Base-by-base conservation (phyloP, 2,329 filamentous ascomycete genomes). In the Trichoderma endophyticum region DNA sequence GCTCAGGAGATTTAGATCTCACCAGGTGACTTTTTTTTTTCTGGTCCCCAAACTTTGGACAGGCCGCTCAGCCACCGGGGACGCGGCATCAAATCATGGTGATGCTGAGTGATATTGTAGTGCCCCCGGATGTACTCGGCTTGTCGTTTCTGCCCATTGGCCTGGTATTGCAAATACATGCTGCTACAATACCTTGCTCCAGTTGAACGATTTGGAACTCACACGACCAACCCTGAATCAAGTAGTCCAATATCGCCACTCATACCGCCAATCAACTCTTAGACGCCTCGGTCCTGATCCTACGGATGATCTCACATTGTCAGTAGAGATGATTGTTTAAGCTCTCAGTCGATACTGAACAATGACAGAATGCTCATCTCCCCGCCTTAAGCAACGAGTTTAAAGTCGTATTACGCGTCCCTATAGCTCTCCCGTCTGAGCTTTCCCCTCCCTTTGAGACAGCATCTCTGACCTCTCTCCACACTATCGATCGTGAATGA, bases 1-100 rank as follows among this genome's bases (percentile, higher is more conserved):
- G 21, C 54, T 61, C 56, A 48, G 66, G 28, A 60, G 57, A 61
- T 61, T 60, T 21, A 69, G 66, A 69, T 69, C 66, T 61, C 14
- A 61, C 66, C 66, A 61, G 28, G 56, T 69, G 66, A 69, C 66
- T 32, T 21, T 64, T 43, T 26, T 15, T 11, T n/a, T 18, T 11
- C 26, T 54, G 15, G 36, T 39, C 36, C 36, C 34, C 24, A 69
- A 51, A 26, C 26, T 43, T 51, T 51, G 12, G 30, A n/a, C 24
- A 14, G 39, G 28, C 51, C 36, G 24, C 64, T 67, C 64, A 67
- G 64, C 64, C 64, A 67, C 64, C 28, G 48, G 34, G 51, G 64
- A 34, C 64, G 51, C 51, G 64, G 15, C 51, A 67, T 24, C 64
- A 64, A 64, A 64, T 43, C 39, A 51, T 39, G 48, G 28, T 30